phyloP scores from a whole-genome alignment of 352 stramenopile genomes.

The Stephanocyclus meneghinianus region DNA sequence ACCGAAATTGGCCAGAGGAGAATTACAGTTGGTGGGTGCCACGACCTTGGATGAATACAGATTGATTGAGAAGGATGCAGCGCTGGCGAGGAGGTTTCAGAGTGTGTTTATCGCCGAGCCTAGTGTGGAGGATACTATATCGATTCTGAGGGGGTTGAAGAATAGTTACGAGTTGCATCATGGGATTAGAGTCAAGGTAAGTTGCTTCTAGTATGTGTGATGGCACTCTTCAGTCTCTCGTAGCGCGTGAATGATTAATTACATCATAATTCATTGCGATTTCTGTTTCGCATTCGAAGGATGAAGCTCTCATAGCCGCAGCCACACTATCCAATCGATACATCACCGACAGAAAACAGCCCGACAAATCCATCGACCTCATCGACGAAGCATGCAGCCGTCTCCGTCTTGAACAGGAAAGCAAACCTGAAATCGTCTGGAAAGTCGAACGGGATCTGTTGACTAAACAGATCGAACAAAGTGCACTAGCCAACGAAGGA shows the following conservation, averaged over 20 bases:
- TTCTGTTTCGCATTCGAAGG: slow-evolving; percentile 42
- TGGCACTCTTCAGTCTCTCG: neutral
- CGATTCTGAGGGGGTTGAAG: slow-evolving; percentile 93
- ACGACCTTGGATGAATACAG: slow-evolving; percentile 94
- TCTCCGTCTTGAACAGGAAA: slow-evolving; percentile 84
- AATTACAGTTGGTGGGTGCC: slow-evolving; percentile 90
- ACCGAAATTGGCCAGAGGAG: slow-evolving; percentile 88
- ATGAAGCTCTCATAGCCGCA: slow-evolving; percentile 92
- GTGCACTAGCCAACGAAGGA: slow-evolving; percentile 91
- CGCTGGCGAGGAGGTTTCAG: slow-evolving; percentile 94
- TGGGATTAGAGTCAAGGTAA: slow-evolving; percentile 88
- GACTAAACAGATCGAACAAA: slow-evolving; percentile 93
- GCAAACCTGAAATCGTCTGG: slow-evolving; percentile 94
- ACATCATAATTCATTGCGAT: slow-evolving; percentile 59
- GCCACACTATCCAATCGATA: slow-evolving; percentile 92
- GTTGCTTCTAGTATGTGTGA: neutral
- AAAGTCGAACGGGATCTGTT: slow-evolving; percentile 91
- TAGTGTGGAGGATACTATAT: slow-evolving; percentile 91
- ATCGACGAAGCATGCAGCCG: slow-evolving; percentile 91
- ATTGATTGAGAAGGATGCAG: slow-evolving; percentile 96
- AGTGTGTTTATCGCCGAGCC: slow-evolving; percentile 92
- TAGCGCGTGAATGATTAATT: neutral
- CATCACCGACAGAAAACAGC: slow-evolving; percentile 91
- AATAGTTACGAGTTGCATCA: slow-evolving; percentile 88
- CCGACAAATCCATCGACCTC: slow-evolving; percentile 93